Base-by-base conservation (phyloP, 495 filamentous ascomycete species). In the Aspergillus heteromorphus region DNA sequence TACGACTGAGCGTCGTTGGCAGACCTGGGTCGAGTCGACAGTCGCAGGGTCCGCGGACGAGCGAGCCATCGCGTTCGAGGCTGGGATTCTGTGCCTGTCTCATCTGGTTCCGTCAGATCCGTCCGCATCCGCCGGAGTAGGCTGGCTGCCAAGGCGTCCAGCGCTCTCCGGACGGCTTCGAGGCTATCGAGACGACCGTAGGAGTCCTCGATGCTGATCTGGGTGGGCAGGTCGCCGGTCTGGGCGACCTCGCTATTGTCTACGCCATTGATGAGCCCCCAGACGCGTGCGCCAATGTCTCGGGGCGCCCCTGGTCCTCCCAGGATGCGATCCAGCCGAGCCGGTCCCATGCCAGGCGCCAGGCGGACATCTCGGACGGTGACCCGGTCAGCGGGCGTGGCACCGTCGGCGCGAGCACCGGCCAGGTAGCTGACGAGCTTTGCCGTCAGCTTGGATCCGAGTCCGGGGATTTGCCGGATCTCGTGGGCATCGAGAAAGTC, bases 181-280 rank as follows among this genome's bases (percentile, higher is more conserved):
- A 86, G 56, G 0, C 75, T 81, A 57, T 84, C 79, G 1, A 96
- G 73, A 1, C 82, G 80, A 45, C 77, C 75, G 64, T 93, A 97
- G 5, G 88, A 89, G 65, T 97, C 90, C 64, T 97, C 92, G 55
- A 97, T 95, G 68, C 88, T 92, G 65, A 97, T 96, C 66, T 96
- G 91, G 11, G 83, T 83, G 0, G 92, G 92, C 13, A 95, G 67
- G 36, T 82, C 83, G 58, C 83, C 80, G 1, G 85, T 87, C 56
- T 84, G 78, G 17, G 80, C 77, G 16, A 97, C 90, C 40, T 87
- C 83, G 7, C 79, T 73, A 51, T 72, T 69, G 53, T 80, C 79
- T 47, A 77, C 71, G 30, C 75, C 72, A 84, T 96, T 86, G 78
- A 98, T 78, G 79, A 97, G 74, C 73, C 83, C 62, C 82, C 93